phyloP scores from a whole-genome alignment of 2,329 filamentous ascomycete genomes.

The Aureobasidium sp. region DNA sequence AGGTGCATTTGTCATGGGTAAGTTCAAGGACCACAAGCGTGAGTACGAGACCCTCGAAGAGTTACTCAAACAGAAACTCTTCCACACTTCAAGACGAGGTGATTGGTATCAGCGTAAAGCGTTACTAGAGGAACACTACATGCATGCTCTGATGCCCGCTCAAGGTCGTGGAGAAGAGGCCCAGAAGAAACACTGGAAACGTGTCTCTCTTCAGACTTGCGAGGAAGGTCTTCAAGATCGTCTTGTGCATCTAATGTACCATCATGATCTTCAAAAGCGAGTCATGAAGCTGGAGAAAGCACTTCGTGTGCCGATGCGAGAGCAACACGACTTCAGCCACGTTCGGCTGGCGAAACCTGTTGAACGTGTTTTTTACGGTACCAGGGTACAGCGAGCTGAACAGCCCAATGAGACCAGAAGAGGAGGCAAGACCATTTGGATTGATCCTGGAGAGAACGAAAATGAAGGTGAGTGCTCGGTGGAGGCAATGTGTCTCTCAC shows the following conservation, averaged over 20 bases:
- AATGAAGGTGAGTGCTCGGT: constrained; percentile 69
- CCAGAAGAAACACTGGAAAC: constrained; percentile 78
- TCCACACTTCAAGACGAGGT: constrained; percentile 77
- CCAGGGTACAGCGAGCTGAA: constrained; percentile 53
- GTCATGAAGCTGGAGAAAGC: constrained; percentile 84
- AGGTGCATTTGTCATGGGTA: constrained; percentile 67
- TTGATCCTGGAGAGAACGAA: constrained; percentile 53
- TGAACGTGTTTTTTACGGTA: constrained; percentile 68
- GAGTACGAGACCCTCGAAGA: constrained; percentile 71
- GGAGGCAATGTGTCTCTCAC: constrained; percentile 86
- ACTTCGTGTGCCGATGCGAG: constrained; percentile 71
- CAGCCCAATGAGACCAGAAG: constrained; percentile 26
- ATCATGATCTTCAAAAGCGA: constrained; percentile 90
- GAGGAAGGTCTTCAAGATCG: constrained; percentile 80
- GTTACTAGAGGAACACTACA: constrained; percentile 90
- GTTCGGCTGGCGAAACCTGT: constrained; percentile 68
- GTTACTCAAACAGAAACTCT: constrained; percentile 72
- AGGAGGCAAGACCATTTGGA: constrained; percentile 75
- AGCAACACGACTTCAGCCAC: constrained; percentile 90
- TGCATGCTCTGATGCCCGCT: constrained; percentile 55
- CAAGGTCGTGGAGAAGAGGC: constrained; percentile 46
- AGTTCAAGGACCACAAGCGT: constrained; percentile 69
- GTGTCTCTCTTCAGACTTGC: constrained; percentile 69
- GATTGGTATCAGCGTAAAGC: constrained; percentile 96
- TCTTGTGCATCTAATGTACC: constrained; percentile 79